A percentile compares a stretch with the other conserved stretches of the same genome.
Conservation (phyloP, 2,329 filamentous ascomycete genomes). For the Chrysoporthe austroafricana region DNA sequence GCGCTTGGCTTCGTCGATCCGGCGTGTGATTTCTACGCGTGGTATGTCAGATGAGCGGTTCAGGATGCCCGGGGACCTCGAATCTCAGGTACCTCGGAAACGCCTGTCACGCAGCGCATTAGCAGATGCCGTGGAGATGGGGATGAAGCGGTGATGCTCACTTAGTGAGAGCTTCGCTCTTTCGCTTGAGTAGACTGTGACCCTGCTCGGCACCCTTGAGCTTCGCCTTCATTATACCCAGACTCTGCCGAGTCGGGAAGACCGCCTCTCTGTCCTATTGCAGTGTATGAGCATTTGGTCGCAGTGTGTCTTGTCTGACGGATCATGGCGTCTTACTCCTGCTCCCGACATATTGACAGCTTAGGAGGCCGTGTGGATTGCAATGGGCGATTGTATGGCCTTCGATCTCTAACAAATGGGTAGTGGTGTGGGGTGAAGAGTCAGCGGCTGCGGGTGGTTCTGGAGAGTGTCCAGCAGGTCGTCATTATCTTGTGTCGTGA, state of each 20-base stretch:
- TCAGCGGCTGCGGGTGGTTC: neutral
- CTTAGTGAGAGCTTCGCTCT: conserved; percentile 98
- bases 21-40: conserved; percentile 81
- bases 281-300: conserved; percentile 20
- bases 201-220: conserved; percentile 91
- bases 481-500: conserved; percentile 15
- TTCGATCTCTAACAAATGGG: neutral
- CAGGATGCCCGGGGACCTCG: conserved; percentile 21
- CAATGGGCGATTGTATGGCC: conserved; percentile 8
- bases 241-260: conserved; percentile 95
- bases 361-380: conserved; percentile 12
- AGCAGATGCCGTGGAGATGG: neutral
- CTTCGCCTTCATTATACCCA: conserved; percentile 97
- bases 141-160: conserved; percentile 47
- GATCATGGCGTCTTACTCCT: conserved; percentile 37
- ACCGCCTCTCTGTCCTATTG: conserved; percentile 87
- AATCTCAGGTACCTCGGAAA: conserved; percentile 72
- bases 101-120: conserved; percentile 57
- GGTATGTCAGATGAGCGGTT: conserved; percentile 10
- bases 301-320: conserved; percentile 24
- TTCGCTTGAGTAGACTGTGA: conserved; percentile 93
- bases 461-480: neutral
- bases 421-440: neutral
- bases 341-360: conserved; percentile 44
- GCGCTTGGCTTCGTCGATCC: conserved; percentile 97